Base-by-base conservation (phyloP, 2,329 filamentous ascomycete genomes). In the Aspergillus proliferans region DNA sequence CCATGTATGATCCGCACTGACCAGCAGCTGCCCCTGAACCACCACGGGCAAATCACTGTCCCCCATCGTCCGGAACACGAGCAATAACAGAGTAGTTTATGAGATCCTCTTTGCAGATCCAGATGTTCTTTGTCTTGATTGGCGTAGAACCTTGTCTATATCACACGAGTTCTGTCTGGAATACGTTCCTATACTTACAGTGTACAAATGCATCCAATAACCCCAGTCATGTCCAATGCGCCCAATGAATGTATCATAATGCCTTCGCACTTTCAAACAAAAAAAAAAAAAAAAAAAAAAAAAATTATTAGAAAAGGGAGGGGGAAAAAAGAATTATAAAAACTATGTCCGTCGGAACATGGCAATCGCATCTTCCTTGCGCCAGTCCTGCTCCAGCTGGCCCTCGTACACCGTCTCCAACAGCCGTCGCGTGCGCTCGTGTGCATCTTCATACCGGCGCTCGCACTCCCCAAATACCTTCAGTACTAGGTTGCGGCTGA, bases 391-490 rank as follows among this genome's bases (percentile, higher is more conserved):
- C 38, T 76, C 73, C 59, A 76, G 51, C 49, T 71, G 65, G 9
- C 68, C 68, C 45, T 75, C 72, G 43, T 76, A 76, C 6, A 75
- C 70, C 15, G 63, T 63, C 44, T 70, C 68, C 47, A 76, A 65
- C 39, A 78, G 62, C 45, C 63, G 65, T 50, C 66, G 68, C 41
- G 71, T 71, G 24, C 80, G 68, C 50, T 84, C 80, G 48, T 77
- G 71, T 2, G 77, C 72, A 45, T 75, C 69, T 41, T 74, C 70
- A 59, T 85, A 85, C 38, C 74, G 74, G 33, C 66, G 66, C 65
- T 83, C 80, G 54, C 81, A 84, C 61, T 80, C 79, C 49, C 77
- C 78, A 45, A 81, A 70, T 24, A 85, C 82, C 64, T 82, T 80
- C 41, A 69, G 68, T 21, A 85, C 79, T 45, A 86, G 62, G 46